A percentile compares a stretch with the other conserved stretches of the same genome.
These are phyloP conservation scores for Bolboschoenus planiculmis DNA, from an alignment of 176 grass and related monocot species.

Conservation along the genomic window DNA sequence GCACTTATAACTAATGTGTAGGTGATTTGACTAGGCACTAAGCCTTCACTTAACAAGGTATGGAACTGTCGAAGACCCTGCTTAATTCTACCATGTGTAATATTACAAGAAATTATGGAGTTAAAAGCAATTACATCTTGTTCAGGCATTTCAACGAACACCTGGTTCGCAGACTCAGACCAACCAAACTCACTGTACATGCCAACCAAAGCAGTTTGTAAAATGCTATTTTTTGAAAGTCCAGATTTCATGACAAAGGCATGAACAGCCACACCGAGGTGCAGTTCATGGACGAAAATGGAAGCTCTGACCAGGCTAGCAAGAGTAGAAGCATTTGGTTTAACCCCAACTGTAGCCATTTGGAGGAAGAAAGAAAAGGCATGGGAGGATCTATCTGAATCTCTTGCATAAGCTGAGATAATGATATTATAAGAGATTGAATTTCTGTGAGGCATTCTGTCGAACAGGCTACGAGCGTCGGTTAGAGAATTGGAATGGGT, in stretches of 20 bases:
- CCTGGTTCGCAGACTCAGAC: constrained; percentile 33
- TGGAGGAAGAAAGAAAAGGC: constrained; percentile 42
- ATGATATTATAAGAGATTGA: constrained; percentile 74
- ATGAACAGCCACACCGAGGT: constrained; percentile 27
- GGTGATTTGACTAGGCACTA: constrained; percentile 40
- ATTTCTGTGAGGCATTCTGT: constrained; percentile 39
- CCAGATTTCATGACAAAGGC: constrained; percentile 28
- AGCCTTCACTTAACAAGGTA: constrained; percentile 31
- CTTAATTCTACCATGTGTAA: constrained; percentile 37
- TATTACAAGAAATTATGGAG: constrained; percentile 56
- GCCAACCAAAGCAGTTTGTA: constrained; percentile 64
- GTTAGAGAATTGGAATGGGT: constrained; percentile 33
- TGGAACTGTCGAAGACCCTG: constrained; percentile 38
- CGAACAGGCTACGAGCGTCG: constrained; percentile 62
- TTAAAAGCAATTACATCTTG: constrained; percentile 70
- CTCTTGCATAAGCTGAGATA: constrained; percentile 48
- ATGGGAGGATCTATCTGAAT: constrained; percentile 13
- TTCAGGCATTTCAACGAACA: constrained; percentile 55
- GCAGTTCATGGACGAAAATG: constrained; percentile 3
- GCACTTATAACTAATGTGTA: constrained; percentile 49
- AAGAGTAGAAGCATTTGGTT: constrained; percentile 55
- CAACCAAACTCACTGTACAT: constrained; percentile 54
- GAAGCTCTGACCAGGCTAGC: constrained; percentile 47
- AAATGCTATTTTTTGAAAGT: constrained; percentile 36
- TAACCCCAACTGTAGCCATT: constrained; percentile 31